Conservation (phyloP, 768 basidiomycete genomes). For the Lanmaoa rubissima region DNA sequence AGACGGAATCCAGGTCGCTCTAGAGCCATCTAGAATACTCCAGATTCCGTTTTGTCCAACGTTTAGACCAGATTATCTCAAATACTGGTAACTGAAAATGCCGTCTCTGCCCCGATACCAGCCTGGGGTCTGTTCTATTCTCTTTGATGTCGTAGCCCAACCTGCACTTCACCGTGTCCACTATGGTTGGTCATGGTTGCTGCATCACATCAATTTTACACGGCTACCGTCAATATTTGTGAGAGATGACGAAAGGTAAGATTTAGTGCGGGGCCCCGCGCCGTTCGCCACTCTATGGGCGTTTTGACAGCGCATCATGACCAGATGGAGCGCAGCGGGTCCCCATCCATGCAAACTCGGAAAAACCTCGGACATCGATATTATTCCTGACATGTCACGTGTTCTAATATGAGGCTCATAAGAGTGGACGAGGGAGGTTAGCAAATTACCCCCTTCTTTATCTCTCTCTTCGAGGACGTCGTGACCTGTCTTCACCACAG, state of each 20-base stretch:
- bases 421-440: background rate
- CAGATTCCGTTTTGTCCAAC: too few relatives aligned
- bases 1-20: too few relatives aligned
- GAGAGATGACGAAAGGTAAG: background rate
- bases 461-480: slow-evolving; percentile 7
- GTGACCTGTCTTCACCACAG: background rate
- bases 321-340: background rate
- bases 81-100: too few relatives aligned
- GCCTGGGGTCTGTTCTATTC: too few relatives aligned
- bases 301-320: background rate
- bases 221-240: background rate
- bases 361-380: slow-evolving; percentile 9
- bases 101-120: too few relatives aligned
- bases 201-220: background rate
- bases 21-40: too few relatives aligned
- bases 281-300: background rate
- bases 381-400: slow-evolving; percentile 18
- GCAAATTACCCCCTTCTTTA: background rate
- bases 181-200: background rate
- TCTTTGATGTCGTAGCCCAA: too few relatives aligned
- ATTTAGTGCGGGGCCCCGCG: background rate
- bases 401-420: slow-evolving; percentile 4
- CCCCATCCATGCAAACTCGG: slow-evolving; percentile 3
- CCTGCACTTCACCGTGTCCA: background rate
- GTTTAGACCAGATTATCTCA: too few relatives aligned